Conservation (phyloP, 495 filamentous ascomycete species). For the Rostrohypoxylon terebratum region DNA sequence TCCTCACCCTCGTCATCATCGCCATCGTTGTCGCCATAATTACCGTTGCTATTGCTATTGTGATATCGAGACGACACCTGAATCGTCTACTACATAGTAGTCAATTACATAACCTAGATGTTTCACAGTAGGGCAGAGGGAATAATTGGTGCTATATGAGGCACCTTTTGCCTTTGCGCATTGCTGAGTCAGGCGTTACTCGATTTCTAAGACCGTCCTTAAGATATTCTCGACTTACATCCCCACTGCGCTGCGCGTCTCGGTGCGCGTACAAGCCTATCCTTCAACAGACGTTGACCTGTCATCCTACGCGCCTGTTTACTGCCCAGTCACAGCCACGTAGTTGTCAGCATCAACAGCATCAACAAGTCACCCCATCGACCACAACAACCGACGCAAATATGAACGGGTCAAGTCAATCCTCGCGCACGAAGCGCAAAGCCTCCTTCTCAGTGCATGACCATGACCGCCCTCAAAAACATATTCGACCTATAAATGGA, state of each 20-base stretch:
- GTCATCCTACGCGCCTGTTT: slow-evolving; percentile 24
- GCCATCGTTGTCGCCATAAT: slow-evolving; percentile 1
- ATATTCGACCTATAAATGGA: slow-evolving; percentile 60
- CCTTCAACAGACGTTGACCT: background rate
- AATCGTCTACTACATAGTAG: background rate
- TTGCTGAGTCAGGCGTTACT: slow-evolving; percentile 36
- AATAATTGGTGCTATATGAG: slow-evolving; percentile 39
- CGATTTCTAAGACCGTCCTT: slow-evolving; percentile 15
- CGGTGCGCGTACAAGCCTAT: slow-evolving; percentile 6
- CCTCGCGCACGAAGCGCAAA: slow-evolving; percentile 64
- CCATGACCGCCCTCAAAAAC: slow-evolving; percentile 61
- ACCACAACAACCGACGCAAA: slow-evolving; percentile 19
- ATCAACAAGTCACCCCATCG: slow-evolving; percentile 9
- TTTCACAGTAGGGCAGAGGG: background rate
- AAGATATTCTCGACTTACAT: background rate
- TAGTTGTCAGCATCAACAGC: slow-evolving; percentile 8
- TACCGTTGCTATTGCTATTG: background rate
- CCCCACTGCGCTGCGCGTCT: background rate
- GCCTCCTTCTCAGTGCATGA: slow-evolving; percentile 53
- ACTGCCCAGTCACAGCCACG: slow-evolving; percentile 21
- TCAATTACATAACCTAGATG: slow-evolving; percentile 34
- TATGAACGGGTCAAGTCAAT: slow-evolving; percentile 56
- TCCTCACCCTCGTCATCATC: slow-evolving; percentile 28
- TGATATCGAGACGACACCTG: slow-evolving; percentile 10
- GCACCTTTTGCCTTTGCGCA: slow-evolving; percentile 39